Evolutionary conservation across 305 asterid species (phyloP).

Genomic region (Fraxinus velutina): DNA sequence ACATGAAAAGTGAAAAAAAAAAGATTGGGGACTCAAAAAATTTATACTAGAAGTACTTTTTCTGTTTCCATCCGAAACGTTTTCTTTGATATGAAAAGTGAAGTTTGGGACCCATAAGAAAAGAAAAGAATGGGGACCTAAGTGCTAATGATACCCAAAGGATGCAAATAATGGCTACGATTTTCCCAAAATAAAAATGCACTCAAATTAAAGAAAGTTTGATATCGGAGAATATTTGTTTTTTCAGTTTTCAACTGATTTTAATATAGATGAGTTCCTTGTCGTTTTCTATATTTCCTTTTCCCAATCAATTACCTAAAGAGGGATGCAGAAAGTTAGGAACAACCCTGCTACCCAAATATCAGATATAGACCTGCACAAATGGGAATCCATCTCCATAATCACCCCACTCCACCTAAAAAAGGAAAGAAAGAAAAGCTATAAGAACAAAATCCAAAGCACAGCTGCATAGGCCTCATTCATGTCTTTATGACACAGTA

Average conservation of each 20-base stretch:
- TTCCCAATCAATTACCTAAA: not conserved
- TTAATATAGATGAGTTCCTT: not conserved
- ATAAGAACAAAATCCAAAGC: not conserved
- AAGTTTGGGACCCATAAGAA: not conserved
- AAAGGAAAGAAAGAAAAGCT: not conserved
- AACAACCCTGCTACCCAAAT: not conserved
- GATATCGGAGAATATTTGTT: not conserved
- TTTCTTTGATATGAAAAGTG: not conserved
- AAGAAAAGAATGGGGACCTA: not conserved
- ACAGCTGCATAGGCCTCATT: not conserved
- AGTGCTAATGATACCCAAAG: not conserved
- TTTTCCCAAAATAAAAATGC: not conserved
- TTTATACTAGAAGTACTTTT: not conserved
- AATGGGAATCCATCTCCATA: not conserved
- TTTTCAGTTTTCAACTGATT: not conserved
- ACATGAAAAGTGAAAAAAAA: not conserved
- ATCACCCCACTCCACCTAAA: not conserved
- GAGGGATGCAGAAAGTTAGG: not conserved
- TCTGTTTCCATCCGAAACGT: not conserved
- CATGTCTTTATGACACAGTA: not conserved
- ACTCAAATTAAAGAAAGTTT: not conserved
- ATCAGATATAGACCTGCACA: not conserved
- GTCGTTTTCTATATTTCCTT: not conserved
- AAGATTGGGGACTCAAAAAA: not conserved
- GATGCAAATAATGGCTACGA: not conserved